Percentiles rank a stretch among this genome's conserved stretches.
Evolutionary conservation across 805 yeast species (phyloP).

Genomic region (Kluyveromyces siamensis): DNA sequence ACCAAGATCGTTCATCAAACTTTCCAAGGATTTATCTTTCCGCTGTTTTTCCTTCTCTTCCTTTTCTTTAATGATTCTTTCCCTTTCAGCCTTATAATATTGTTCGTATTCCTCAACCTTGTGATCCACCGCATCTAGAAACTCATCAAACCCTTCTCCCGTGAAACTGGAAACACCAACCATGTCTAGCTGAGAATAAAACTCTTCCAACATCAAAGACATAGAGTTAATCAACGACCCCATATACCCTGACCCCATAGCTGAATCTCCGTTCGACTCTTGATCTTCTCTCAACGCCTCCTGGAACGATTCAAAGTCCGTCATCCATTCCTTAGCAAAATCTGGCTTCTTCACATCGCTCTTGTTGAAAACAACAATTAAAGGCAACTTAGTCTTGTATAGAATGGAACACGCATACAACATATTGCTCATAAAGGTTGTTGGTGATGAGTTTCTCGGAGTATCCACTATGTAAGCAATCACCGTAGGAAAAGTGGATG

Average conservation of each 20-base stretch:
- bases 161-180: slow-evolving; percentile 90
- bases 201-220: slow-evolving; percentile 94
- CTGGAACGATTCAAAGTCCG: slow-evolving; percentile 89
- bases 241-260: slow-evolving; percentile 77
- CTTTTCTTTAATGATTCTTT: slow-evolving; percentile 64
- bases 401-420: slow-evolving; percentile 94
- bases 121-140: slow-evolving; percentile 70
- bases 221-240: slow-evolving; percentile 85
- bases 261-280: slow-evolving; percentile 49
- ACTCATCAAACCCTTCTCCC: slow-evolving; percentile 91
- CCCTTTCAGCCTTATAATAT: slow-evolving; percentile 80
- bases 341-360: slow-evolving; percentile 79
- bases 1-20: slow-evolving; percentile 83
- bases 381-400: slow-evolving; percentile 92
- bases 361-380: slow-evolving; percentile 94
- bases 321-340: slow-evolving; percentile 95
- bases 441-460: slow-evolving; percentile 88
- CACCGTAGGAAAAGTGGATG: slow-evolving; percentile 90
- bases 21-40: slow-evolving; percentile 60
- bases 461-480: slow-evolving; percentile 95
- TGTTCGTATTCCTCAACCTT: slow-evolving; percentile 83
- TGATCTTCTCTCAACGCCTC: slow-evolving; percentile 59
- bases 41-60: slow-evolving; percentile 64
- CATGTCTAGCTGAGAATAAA: slow-evolving; percentile 85
- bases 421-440: slow-evolving; percentile 98